These are phyloP conservation scores for Ganoderma boninense DNA, from an alignment of 1,284 basidiomycete genomes.

Conservation along the genomic window DNA sequence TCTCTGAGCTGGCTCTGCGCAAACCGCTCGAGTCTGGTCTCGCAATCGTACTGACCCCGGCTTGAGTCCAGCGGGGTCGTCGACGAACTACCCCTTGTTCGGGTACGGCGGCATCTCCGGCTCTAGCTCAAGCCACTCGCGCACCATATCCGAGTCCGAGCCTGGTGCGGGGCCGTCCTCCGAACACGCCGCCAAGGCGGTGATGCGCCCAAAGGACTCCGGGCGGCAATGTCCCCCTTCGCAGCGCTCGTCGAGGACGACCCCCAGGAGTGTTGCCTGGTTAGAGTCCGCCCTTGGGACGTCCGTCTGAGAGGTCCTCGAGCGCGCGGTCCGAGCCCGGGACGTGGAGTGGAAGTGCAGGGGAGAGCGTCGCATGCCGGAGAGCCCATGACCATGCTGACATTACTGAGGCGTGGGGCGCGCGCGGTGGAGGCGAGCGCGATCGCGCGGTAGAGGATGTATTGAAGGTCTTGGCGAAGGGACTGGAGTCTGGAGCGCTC, in stretches of 20 bases:
- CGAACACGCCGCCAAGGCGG: too few relatives aligned
- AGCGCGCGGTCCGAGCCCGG: neutral
- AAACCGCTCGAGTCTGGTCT: neutral
- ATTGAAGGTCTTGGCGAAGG: neutral
- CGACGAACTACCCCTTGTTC: neutral
- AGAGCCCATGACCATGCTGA: neutral
- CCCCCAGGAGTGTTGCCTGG: neutral
- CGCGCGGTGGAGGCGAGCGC: neutral
- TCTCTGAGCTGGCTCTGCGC: neutral
- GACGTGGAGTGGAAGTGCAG: neutral
- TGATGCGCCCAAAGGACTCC: neutral
- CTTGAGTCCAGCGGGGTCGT: neutral
- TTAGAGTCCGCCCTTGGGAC: neutral
- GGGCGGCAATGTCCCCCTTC: neutral
- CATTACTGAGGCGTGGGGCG: neutral
- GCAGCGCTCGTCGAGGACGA: neutral
- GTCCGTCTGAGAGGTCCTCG: neutral
- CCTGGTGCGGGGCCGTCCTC: neutral
- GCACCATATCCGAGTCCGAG: neutral
- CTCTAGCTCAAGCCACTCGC: conserved; percentile 2
- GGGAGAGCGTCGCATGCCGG: neutral
- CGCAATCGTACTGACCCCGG: neutral
- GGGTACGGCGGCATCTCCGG: neutral
- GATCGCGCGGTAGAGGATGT: conserved; percentile 3
- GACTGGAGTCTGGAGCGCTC: neutral